Evolutionary conservation across 2,329 filamentous ascomycete genomes (phyloP), one percentile per base, ranked within the genome.

Genomic region (Microthyrium microscopicum): DNA sequence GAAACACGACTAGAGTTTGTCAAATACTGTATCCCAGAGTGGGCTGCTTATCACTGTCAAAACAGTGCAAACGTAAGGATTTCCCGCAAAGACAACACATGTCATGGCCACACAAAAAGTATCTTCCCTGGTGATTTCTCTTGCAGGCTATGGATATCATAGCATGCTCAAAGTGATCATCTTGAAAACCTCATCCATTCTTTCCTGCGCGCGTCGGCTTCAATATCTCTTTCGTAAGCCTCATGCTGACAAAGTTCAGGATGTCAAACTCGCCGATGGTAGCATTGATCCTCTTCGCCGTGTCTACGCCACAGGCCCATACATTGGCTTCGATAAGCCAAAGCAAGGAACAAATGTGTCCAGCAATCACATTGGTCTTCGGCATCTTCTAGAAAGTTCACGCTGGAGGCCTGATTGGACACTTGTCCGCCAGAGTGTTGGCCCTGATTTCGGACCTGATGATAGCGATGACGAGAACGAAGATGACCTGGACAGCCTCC

Each of bases 11-110:
- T 52, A n/a, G 45, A 49, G 21, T 53, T 43, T 29, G 34, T 50
- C 33, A 50, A 46, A 21, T 48, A 51, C 32, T 51, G 46, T 27
- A 38, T 52, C 11, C 47, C 48, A 6, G 48, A 52, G 26, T 39
- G 27, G 18, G 29, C 29, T 9, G 39, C 35, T 18, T 20, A 26
- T 16, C 24, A 34, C n/a, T 39, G 40, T 22, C 20, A 26, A 5
- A 32, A 37, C 3, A 30, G 35, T 20, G 34, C 22, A 25, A 29
- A n/a, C n/a, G n/a, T n/a, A n/a, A n/a, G n/a, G n/a, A n/a, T n/a
- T n/a, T n/a, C n/a, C n/a, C n/a, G n/a, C n/a, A n/a, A n/a, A n/a
- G n/a, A n/a, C n/a, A n/a, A n/a, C n/a, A n/a, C n/a, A n/a, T n/a
- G n/a, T n/a, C n/a, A n/a, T n/a, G n/a, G n/a, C n/a, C n/a, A n/a